Percentiles rank a stretch among this genome's conserved stretches.
phyloP scores from a whole-genome alignment of 495 filamentous ascomycete genomes.

The Aspergillus mulundensis region DNA sequence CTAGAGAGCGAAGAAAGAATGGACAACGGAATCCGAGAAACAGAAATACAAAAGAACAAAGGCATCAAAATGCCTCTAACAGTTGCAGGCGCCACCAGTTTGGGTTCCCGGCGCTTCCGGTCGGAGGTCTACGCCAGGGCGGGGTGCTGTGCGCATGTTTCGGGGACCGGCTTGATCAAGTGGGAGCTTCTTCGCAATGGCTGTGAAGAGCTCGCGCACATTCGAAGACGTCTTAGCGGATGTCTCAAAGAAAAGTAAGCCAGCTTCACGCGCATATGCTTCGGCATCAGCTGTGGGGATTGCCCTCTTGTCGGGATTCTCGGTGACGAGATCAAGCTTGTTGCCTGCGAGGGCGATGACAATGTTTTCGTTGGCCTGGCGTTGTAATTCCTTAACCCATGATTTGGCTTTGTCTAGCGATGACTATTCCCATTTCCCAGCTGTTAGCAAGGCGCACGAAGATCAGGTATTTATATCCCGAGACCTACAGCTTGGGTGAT shows the following conservation, averaged over 20 bases:
- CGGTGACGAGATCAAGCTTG: conserved; percentile 90
- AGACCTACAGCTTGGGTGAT: conserved; percentile 90
- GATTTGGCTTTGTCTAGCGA: conserved; percentile 98
- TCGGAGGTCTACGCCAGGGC: conserved; percentile 76
- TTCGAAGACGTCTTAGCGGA: conserved; percentile 96
- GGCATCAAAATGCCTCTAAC: conserved; percentile 42
- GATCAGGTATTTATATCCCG: conserved; percentile 4
- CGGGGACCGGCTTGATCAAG: conserved; percentile 90
- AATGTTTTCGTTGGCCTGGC: conserved; percentile 99
- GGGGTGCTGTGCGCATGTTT: conserved; percentile 67
- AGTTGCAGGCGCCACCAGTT: conserved; percentile 68
- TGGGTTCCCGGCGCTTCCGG: conserved; percentile 75
- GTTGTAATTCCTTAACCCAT: conserved; percentile 99
- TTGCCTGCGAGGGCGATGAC: conserved; percentile 97
- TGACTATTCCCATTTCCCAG: conserved; percentile 51
- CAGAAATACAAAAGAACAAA: conserved; percentile 5
- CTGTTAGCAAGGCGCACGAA: conserved; percentile 5
- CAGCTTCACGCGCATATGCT: conserved; percentile 89
- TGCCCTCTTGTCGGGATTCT: conserved; percentile 88
- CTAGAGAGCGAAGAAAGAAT: conserved; percentile 16
- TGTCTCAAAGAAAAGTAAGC: conserved; percentile 94
- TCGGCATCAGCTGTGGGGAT: conserved; percentile 86
- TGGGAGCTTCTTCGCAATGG: conserved; percentile 93
- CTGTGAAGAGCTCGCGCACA: conserved; percentile 93
- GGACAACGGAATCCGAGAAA: conserved; percentile 5